A percentile compares a stretch with the other conserved stretches of the same genome.
Evolutionary conservation across 345 rosid genomes (phyloP).

Genomic region (Nasturtium officinale): DNA sequence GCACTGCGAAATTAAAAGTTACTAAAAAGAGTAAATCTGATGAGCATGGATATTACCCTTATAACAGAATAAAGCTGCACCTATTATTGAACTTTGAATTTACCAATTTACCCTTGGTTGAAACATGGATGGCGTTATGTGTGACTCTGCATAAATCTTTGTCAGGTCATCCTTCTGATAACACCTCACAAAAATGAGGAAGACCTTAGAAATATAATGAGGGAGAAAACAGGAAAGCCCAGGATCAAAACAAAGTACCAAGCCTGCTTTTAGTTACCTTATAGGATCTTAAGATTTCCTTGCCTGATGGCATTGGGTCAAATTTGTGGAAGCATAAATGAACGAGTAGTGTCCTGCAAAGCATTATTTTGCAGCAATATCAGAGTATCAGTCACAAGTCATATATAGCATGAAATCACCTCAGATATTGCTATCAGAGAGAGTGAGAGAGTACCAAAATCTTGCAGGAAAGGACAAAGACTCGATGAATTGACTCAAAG

Average conservation of each 20-base stretch:
- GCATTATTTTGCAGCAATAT: constrained; percentile 12
- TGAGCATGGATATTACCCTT: constrained; percentile 15
- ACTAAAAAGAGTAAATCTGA: constrained; percentile 5
- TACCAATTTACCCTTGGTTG: constrained; percentile 72
- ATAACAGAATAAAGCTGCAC: constrained; percentile 23
- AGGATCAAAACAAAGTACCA: constrained; percentile 26
- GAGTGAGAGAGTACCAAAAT: constrained; percentile 58
- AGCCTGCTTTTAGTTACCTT: constrained; percentile 52
- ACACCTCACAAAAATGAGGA: constrained; percentile 53
- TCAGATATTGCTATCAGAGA: constrained; percentile 25
- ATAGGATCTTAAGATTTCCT: constrained; percentile 64
- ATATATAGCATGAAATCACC: constrained; percentile 29
- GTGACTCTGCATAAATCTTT: constrained; percentile 61
- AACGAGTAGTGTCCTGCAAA: constrained; percentile 72
- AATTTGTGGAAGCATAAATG: constrained; percentile 69
- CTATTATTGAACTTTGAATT: constrained; percentile 34
- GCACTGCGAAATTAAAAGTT: constrained; percentile 49
- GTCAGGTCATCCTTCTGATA: constrained; percentile 74
- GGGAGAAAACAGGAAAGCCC: constrained; percentile 19
- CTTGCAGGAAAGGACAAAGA: constrained; percentile 75
- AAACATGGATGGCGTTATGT: constrained; percentile 56
- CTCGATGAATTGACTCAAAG: constrained; percentile 64
- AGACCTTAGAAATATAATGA: constrained; percentile 35
- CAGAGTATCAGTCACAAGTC: constrained; percentile 14
- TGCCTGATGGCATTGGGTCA: constrained; percentile 54